Evolutionary conservation across 208 protist genomes (phyloP).

Genomic region (Crithidia fasciculata): DNA sequence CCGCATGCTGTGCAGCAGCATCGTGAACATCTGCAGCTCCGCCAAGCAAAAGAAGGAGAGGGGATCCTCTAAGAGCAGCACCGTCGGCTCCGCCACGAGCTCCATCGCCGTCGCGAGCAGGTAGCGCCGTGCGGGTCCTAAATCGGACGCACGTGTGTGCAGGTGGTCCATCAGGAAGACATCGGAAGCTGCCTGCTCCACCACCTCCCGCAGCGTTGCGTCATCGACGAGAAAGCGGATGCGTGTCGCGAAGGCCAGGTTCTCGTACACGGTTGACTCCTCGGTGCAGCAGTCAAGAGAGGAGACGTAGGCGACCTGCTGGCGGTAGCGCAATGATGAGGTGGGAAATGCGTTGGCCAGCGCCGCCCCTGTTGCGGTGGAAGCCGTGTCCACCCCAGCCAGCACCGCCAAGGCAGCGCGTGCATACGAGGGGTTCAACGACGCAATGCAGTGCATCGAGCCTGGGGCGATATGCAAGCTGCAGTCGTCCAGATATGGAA

Average conservation of each 20-base stretch:
- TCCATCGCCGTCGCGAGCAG: slow-evolving; percentile 59
- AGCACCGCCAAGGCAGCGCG: slow-evolving; percentile 27
- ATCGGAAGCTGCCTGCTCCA: slow-evolving; percentile 67
- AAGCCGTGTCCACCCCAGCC: slow-evolving; percentile 60
- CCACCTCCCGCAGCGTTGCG: slow-evolving; percentile 57
- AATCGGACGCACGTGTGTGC: slow-evolving; percentile 1
- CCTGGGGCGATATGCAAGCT: slow-evolving; percentile 25
- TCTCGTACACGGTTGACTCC: slow-evolving; percentile 62
- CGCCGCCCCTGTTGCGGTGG: slow-evolving; percentile 51
- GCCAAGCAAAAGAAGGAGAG: slow-evolving; percentile 39
- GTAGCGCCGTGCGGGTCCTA: slow-evolving; percentile 35
- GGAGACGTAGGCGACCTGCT: slow-evolving; percentile 43
- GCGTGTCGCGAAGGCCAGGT: slow-evolving; percentile 64
- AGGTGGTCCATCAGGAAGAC: slow-evolving; percentile 55
- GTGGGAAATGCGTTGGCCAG: slow-evolving; percentile 48
- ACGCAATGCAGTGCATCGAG: slow-evolving; percentile 33
- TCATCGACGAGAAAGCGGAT: slow-evolving; percentile 48
- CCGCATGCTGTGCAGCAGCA: slow-evolving; percentile 63
- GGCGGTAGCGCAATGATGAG: slow-evolving; percentile 21
- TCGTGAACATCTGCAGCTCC: slow-evolving; percentile 62
- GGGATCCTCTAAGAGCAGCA: slow-evolving; percentile 68
- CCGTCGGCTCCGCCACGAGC: slow-evolving; percentile 49
- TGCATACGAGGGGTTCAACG: slow-evolving; percentile 46
- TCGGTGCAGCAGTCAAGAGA: slow-evolving; percentile 60
- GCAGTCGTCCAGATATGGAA: slow-evolving; percentile 29